Conservation (phyloP, 1,284 basidiomycete genomes). For the Irpex sp. region DNA sequence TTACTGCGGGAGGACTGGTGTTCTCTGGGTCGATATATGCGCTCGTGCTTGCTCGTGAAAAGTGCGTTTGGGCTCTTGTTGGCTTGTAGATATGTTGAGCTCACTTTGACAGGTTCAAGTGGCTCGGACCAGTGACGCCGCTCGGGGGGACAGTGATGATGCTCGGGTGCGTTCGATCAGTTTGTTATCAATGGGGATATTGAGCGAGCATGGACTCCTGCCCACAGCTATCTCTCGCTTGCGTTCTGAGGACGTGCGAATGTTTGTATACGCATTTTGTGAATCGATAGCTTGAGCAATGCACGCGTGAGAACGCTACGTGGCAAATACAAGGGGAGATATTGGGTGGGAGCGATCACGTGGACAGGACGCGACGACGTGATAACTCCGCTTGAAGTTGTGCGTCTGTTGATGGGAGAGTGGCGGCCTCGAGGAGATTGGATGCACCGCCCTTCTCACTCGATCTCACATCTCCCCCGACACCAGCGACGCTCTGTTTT, state of each 20-base stretch:
- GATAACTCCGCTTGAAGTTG: constrained; percentile 34
- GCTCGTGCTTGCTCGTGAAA: constrained; percentile 56
- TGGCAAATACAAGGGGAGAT: background rate
- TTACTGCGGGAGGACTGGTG: constrained; percentile 55
- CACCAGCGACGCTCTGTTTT: background rate
- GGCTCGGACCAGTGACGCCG: constrained; percentile 75
- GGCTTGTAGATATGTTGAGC: background rate
- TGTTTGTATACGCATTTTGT: background rate
- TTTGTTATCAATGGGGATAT: background rate
- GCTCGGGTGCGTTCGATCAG: constrained; percentile 56
- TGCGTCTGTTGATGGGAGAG: constrained; percentile 1
- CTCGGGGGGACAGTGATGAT: constrained; percentile 74
- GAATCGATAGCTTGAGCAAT: background rate
- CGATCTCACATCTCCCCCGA: background rate
- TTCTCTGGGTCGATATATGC: constrained; percentile 75
- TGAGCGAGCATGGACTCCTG: background rate
- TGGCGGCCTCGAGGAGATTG: background rate
- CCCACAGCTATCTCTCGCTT: constrained; percentile 48
- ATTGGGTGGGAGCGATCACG: background rate
- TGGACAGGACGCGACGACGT: constrained; percentile 12
- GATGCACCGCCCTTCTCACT: background rate
- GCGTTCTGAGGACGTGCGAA: constrained; percentile 33
- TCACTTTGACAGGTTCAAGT: constrained; percentile 59
- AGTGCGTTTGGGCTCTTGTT: constrained; percentile 32
- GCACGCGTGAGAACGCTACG: background rate